These are phyloP conservation scores for Chalara sp. DNA, from an alignment of 2,329 filamentous ascomycete species.

Conservation along the genomic window DNA sequence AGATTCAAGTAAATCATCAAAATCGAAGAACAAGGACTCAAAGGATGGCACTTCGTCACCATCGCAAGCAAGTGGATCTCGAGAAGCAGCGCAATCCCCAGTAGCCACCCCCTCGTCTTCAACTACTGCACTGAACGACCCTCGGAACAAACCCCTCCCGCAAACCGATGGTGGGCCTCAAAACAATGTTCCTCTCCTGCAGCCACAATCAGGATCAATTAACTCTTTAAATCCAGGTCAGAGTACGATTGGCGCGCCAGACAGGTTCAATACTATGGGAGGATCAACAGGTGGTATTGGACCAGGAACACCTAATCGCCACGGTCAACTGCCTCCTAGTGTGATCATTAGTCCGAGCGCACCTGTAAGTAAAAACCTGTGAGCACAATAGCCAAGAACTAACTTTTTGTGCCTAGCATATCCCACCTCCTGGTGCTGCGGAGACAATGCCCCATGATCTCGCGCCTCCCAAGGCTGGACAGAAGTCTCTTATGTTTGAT, in stretches of 20 bases:
- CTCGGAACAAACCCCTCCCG: conserved; percentile 73
- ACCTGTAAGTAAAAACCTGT: conserved; percentile 54
- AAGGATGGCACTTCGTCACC: conserved; percentile 78
- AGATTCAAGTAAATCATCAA: conserved; percentile 72
- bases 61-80: conserved; percentile 40
- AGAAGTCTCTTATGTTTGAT: conserved; percentile 85
- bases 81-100: conserved; percentile 53
- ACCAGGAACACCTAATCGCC: conserved; percentile 54
- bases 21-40: conserved; percentile 61
- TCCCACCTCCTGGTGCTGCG: conserved; percentile 84
- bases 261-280: conserved; percentile 36
- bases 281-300: conserved; percentile 36
- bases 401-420: conserved; percentile 52
- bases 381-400: not conserved
- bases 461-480: conserved; percentile 83
- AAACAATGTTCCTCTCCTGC: conserved; percentile 16
- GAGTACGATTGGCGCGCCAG: conserved; percentile 26
- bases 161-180: conserved; percentile 38
- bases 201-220: conserved; percentile 26
- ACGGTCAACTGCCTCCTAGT: conserved; percentile 67
- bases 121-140: conserved; percentile 77
- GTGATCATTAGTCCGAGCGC: conserved; percentile 93
- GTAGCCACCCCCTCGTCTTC: conserved; percentile 79
- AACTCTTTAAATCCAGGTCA: conserved; percentile 22
- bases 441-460: conserved; percentile 99